Conservation (phyloP, 495 filamentous ascomycete species). For the Aspergillus affinis region DNA sequence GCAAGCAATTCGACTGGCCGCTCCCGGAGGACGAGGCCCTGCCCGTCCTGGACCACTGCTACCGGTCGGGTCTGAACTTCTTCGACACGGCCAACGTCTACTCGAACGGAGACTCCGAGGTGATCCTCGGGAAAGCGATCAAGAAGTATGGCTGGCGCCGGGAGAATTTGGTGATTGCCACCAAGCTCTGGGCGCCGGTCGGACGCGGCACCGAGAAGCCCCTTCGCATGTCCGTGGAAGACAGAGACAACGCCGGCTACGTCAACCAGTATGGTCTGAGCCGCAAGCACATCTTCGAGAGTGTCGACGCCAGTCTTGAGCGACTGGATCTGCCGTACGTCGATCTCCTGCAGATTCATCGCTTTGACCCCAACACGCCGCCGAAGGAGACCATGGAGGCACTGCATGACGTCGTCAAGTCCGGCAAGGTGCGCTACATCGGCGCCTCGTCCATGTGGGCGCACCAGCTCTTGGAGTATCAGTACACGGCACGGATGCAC, state of each 20-base stretch:
- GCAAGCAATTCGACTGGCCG: conserved; percentile 56
- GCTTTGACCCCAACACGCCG: conserved; percentile 50
- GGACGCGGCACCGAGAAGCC: conserved; percentile 22
- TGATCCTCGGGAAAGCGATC: conserved; percentile 43
- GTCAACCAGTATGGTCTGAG: conserved; percentile 54
- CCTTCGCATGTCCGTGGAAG: conserved; percentile 22
- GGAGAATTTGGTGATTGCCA: conserved; percentile 73
- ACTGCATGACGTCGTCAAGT: conserved; percentile 64
- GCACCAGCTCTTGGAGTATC: conserved; percentile 63
- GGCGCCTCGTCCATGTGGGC: conserved; percentile 68
- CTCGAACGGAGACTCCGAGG: conserved; percentile 32
- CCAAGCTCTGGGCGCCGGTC: conserved; percentile 55
- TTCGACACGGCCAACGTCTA: conserved; percentile 59
- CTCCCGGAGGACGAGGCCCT: conserved; percentile 61
- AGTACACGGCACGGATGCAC: conserved; percentile 60
- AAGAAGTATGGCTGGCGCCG: conserved; percentile 56
- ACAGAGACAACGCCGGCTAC: conserved; percentile 24
- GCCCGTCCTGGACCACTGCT: conserved; percentile 68
- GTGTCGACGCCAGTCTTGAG: conserved; percentile 65
- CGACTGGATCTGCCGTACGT: conserved; percentile 67
- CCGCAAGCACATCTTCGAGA: conserved; percentile 65
- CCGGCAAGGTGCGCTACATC: conserved; percentile 67
- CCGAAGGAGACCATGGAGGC: conserved; percentile 73
- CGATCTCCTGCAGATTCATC: conserved; percentile 74
- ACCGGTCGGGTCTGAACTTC: conserved; percentile 61